Conservation (phyloP, 345 rosid genomes). For the Citrus unshiu region DNA sequence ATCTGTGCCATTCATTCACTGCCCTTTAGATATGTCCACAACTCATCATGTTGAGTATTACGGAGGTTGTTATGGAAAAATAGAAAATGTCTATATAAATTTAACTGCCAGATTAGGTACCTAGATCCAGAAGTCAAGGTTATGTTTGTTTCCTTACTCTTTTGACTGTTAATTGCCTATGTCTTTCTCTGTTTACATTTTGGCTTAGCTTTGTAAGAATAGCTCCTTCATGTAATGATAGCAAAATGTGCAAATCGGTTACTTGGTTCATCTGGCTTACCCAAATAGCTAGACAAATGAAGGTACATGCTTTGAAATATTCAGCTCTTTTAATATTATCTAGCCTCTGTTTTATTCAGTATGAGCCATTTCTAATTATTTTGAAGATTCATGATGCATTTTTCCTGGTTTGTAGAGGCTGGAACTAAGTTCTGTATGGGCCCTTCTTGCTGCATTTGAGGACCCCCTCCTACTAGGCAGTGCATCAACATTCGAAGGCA, state of each 20-base stretch:
- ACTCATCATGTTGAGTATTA: too few species aligned
- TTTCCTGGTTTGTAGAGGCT: slow-evolving; percentile 42
- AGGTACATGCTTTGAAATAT: slow-evolving; percentile 36
- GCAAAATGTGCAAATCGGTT: slow-evolving; percentile 85
- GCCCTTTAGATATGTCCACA: too few species aligned
- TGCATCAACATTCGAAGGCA: slow-evolving; percentile 61
- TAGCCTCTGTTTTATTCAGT: slow-evolving; percentile 3
- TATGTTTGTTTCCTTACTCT: neutral
- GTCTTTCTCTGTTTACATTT: neutral
- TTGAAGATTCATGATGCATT: neutral
- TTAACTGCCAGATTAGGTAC: neutral
- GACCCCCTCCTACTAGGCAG: slow-evolving; percentile 59
- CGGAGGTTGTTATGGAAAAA: neutral
- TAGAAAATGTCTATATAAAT: neutral
- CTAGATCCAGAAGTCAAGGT: neutral
- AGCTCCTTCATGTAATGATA: slow-evolving; percentile 23
- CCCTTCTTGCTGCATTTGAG: slow-evolving; percentile 89
- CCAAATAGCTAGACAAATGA: slow-evolving; percentile 90
- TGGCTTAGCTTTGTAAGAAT: neutral
- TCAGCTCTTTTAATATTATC: neutral
- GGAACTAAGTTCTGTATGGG: slow-evolving; percentile 86
- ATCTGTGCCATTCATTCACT: neutral
- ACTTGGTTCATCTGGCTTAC: slow-evolving; percentile 83
- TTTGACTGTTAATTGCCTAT: neutral
- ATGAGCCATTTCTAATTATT: neutral